These are phyloP conservation scores for Eucalyptus lansdowneana DNA, from an alignment of 345 rosid genomes.

Conservation along the genomic window DNA sequence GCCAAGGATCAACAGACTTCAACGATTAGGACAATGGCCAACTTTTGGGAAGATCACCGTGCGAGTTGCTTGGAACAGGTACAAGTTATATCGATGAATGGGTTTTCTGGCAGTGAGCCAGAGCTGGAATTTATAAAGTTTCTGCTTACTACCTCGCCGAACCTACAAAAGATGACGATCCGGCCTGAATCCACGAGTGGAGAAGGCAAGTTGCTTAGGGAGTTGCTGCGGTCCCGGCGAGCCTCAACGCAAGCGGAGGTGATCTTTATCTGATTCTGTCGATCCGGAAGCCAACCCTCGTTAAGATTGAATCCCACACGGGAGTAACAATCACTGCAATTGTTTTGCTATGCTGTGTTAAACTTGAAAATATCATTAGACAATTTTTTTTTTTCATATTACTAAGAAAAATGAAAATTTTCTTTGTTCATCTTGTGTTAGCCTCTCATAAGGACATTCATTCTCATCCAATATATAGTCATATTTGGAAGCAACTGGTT, in stretches of 20 bases:
- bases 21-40: not conserved
- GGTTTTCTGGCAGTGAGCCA: not conserved
- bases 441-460: not conserved
- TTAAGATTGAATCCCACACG: not conserved
- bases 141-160: not conserved
- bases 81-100: not conserved
- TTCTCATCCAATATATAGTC: not conserved
- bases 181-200: not conserved
- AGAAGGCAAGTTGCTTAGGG: not conserved
- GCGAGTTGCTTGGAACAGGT: not conserved
- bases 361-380: not conserved
- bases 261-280: not conserved
- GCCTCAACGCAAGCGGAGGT: not conserved
- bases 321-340: not conserved
- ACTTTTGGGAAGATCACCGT: not conserved
- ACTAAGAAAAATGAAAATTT: not conserved
- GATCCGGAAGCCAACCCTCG: not conserved
- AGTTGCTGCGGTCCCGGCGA: not conserved
- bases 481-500: not conserved
- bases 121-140: not conserved
- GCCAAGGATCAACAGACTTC: not conserved
- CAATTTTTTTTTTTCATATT: not conserved
- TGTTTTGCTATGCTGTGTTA: not conserved
- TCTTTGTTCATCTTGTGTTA: not conserved
- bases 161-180: not conserved